Base-by-base conservation (phyloP, 306 rosid species). In the Arachis hypogaea region DNA sequence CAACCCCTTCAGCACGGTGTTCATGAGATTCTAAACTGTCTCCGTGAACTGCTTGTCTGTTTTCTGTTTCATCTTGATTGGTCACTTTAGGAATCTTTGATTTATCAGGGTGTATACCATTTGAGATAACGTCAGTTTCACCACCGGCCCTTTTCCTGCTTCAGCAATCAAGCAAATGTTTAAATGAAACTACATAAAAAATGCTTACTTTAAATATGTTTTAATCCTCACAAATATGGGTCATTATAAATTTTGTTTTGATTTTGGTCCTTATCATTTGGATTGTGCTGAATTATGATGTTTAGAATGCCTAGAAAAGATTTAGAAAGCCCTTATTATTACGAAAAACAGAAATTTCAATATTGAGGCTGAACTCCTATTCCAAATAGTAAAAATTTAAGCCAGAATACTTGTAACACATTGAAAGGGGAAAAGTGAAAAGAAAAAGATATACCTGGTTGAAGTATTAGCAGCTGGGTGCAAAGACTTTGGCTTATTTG, bases 121-220 rank as follows among this genome's bases (percentile, higher is more conserved):
- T 90, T 54, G 82, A 79, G 72, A 73, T 29, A 59, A 55, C 66
- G 55, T 86, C 88, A 74, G 71, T 51, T 79, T 89, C 96, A 46
- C 66, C 80, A 59, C 83, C 77, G 67, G 80, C 45, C 73, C 99
- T 89, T 86, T 95, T 95, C 85, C 99, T 90, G 92, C 55, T 77
- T 68, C 54, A 30, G 63, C 59, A 82, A 69, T 41, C 30, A 76
- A 81, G 33, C 63, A 44, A 67, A 64, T 18, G 47, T 71, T 78
- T 42, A 62, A 78, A 59, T 44, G 75, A 42, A 61, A n/a, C 43
- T 62, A 51, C 14, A 46, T 49, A 59, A 6, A 76, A 62, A 12
- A 2, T 6, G 3, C 42, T 50, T 52, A 33, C 38, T 33, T 33
- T 33, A 33, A 33, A 33, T 33, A 33, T 33, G 38, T 33, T 33